Percentiles rank a stretch among this genome's conserved stretches.
Evolutionary conservation across 352 stramenopile genomes (phyloP).

Genomic region (Lagenidium giganteum): DNA sequence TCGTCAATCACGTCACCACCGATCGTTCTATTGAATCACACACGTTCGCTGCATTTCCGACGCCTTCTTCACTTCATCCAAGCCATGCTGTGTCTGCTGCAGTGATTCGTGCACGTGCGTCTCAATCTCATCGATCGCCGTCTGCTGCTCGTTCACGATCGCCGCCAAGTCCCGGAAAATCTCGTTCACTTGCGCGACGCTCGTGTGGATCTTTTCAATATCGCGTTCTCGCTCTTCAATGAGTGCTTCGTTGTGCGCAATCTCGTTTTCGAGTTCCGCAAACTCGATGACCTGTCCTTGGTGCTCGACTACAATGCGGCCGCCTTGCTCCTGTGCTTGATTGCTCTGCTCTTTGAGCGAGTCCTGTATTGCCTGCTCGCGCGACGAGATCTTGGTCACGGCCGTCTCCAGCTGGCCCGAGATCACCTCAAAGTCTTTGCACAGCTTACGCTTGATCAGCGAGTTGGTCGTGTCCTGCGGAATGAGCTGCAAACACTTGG

Average conservation of each 20-base stretch:
- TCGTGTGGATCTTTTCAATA: conserved; percentile 85
- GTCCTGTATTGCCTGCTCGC: conserved; percentile 58
- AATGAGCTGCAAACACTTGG: conserved; percentile 49
- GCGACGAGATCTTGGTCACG: conserved; percentile 55
- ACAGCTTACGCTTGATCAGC: conserved; percentile 75
- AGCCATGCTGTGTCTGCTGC: conserved; percentile 76
- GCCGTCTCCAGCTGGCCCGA: conserved; percentile 65
- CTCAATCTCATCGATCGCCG: conserved; percentile 82
- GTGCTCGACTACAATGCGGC: conserved; percentile 58
- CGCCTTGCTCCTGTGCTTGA: conserved; percentile 18
- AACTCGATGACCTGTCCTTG: conserved; percentile 78
- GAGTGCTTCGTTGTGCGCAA: conserved; percentile 84
- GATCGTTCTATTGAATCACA: conserved; percentile 57
- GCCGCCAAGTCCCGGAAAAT: conserved; percentile 86
- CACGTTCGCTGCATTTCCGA: conserved; percentile 73
- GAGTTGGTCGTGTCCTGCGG: conserved; percentile 53
- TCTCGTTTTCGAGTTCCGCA: conserved; percentile 77
- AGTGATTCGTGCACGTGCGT: conserved; percentile 80
- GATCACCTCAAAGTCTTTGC: conserved; percentile 78
- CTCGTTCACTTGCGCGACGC: conserved; percentile 87
- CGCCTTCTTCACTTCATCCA: conserved; percentile 83
- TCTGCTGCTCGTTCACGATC: conserved; percentile 84
- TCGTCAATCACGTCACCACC: not conserved
- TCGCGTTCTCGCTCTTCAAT: conserved; percentile 88
- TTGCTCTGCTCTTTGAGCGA: conserved; percentile 32